A percentile compares a stretch with the other conserved stretches of the same genome.
Conservation (phyloP, 1,139 yeast species). For the Kurtzmaniella quercitrusa region DNA sequence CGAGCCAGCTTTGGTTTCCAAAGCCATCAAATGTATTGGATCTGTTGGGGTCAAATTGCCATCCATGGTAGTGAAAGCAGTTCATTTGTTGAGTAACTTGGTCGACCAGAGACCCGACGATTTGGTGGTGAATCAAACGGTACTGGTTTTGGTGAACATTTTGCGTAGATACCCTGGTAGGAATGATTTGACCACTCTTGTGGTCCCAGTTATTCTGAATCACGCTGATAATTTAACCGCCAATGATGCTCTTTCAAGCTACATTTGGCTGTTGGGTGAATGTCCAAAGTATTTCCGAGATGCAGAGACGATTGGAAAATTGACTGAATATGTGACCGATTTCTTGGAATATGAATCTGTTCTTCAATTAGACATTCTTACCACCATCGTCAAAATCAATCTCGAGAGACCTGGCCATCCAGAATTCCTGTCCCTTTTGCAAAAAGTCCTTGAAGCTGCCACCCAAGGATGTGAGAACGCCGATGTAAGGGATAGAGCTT, state of each 20-base stretch:
- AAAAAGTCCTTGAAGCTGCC: slow-evolving; percentile 68
- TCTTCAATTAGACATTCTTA: slow-evolving; percentile 73
- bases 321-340: slow-evolving; percentile 49
- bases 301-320: slow-evolving; percentile 28
- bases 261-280: slow-evolving; percentile 87
- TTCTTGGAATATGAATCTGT: slow-evolving; percentile 71
- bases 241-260: slow-evolving; percentile 66
- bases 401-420: slow-evolving; percentile 37
- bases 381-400: slow-evolving; percentile 75
- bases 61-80: slow-evolving; percentile 60
- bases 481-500: slow-evolving; percentile 92
- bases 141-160: slow-evolving; percentile 72
- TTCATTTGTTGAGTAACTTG: slow-evolving; percentile 70
- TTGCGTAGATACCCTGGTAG: slow-evolving; percentile 72
- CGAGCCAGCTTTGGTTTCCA: slow-evolving; percentile 81
- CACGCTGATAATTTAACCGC: slow-evolving; percentile 51
- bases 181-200: slow-evolving; percentile 55
- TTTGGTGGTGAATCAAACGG: slow-evolving; percentile 74
- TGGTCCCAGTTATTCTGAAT: slow-evolving; percentile 66
- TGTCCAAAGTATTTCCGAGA: slow-evolving; percentile 71
- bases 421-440: slow-evolving; percentile 47
- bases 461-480: slow-evolving; percentile 83
- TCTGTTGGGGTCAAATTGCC: slow-evolving; percentile 81
- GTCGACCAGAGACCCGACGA: slow-evolving; percentile 73
- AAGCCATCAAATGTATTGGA: slow-evolving; percentile 80